phyloP scores from a whole-genome alignment of 2,329 filamentous ascomycete species.

The Davidsoniella virescens region DNA sequence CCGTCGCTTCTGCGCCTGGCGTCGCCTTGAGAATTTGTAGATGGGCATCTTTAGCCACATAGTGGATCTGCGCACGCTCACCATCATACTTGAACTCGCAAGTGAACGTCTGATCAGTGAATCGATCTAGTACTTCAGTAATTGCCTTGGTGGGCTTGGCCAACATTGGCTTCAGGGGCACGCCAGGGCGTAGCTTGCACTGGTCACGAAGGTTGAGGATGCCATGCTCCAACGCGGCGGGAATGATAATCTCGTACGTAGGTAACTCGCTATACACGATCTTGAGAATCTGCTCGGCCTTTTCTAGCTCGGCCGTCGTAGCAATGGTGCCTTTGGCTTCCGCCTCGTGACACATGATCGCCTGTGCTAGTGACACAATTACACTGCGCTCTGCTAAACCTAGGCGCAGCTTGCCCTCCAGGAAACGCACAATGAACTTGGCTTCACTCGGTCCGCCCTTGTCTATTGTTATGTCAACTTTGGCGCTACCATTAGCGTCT shows the following conservation, averaged over 20 bases:
- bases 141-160: conserved; percentile 97
- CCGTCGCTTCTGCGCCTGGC: conserved; percentile 45
- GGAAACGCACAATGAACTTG: conserved; percentile 80
- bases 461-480: conserved; percentile 79
- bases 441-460: conserved; percentile 91
- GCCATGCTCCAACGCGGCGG: conserved; percentile 72
- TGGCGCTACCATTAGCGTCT: conserved; percentile 55
- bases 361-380: conserved; percentile 76
- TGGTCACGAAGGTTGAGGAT: conserved; percentile 67
- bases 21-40: conserved; percentile 50
- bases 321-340: conserved; percentile 47
- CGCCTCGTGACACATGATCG: conserved; percentile 69
- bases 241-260: conserved; percentile 88
- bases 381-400: conserved; percentile 88
- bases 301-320: conserved; percentile 58
- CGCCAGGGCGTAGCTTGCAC: conserved; percentile 83
- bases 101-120: conserved; percentile 87
- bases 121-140: conserved; percentile 90
- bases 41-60: conserved; percentile 66
- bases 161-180: conserved; percentile 95
- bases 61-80: conserved; percentile 96
- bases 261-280: conserved; percentile 87
- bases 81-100: conserved; percentile 99
- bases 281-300: conserved; percentile 76
- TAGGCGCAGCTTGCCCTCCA: conserved; percentile 85